These are phyloP conservation scores for Haplosporangium gracile DNA, from an alignment of 192 early-diverging fungal genomes.

Conservation along the genomic window DNA sequence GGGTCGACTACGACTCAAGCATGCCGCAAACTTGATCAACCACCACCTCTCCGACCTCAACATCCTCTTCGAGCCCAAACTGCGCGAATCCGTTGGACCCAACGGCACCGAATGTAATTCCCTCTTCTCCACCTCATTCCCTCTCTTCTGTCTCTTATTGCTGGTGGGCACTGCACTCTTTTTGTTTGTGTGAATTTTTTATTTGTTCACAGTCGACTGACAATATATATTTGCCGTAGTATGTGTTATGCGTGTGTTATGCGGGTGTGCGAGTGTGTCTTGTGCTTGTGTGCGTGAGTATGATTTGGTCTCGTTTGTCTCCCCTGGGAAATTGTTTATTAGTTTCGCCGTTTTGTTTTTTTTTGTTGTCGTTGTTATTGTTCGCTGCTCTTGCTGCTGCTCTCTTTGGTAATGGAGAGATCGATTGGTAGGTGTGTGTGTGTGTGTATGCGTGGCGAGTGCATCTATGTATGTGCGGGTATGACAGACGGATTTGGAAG, in stretches of 20 bases:
- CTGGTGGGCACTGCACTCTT: background rate
- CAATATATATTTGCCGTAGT: too few species aligned
- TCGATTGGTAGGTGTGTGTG: background rate
- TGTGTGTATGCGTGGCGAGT: background rate
- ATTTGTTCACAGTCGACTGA: background rate
- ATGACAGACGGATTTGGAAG: too few species aligned
- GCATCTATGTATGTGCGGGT: too few species aligned
- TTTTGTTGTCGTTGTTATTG: background rate
- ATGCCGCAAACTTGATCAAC: slow-evolving; percentile 29
- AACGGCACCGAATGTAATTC: slow-evolving; percentile 40
- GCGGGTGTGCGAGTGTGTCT: too few species aligned
- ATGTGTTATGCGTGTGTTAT: too few species aligned
- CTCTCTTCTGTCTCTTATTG: background rate
- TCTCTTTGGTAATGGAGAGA: background rate
- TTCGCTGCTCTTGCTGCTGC: background rate
- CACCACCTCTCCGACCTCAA: slow-evolving; percentile 46
- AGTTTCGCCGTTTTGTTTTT: slow-evolving; percentile 7
- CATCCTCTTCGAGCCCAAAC: slow-evolving; percentile 45
- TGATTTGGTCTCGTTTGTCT: background rate
- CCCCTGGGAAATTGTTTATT: slow-evolving; percentile 10
- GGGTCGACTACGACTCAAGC: slow-evolving; percentile 39
- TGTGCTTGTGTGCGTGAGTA: background rate
- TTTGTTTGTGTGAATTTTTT: background rate
- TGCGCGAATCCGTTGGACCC: slow-evolving; percentile 20
- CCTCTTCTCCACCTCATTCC: background rate